phyloP scores from a whole-genome alignment of 2,329 filamentous ascomycete species.

The Fusarium temperatum region DNA sequence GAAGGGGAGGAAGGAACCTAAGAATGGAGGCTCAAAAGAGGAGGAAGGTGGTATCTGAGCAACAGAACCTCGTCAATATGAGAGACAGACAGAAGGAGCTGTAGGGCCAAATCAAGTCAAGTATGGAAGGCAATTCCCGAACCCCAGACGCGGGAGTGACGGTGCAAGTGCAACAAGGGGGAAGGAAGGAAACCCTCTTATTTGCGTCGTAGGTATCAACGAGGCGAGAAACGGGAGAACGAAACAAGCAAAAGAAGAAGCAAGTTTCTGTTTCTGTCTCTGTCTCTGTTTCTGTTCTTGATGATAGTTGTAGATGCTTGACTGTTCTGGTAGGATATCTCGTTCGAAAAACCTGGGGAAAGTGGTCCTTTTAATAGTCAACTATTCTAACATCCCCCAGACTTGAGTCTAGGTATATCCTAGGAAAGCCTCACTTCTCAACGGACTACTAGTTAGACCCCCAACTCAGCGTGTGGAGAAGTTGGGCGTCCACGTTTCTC shows the following conservation, averaged over 20 bases:
- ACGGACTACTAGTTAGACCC: background rate
- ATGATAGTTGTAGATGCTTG: background rate
- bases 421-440: constrained; percentile 12
- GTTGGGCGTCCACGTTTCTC: constrained; percentile 3
- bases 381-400: background rate
- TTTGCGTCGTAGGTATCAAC: constrained; percentile 30
- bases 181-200: background rate
- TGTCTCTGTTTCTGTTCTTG: background rate
- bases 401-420: background rate
- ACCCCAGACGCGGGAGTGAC: constrained; percentile 37
- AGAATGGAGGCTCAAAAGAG: constrained; percentile 17
- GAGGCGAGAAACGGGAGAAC: constrained; percentile 22
- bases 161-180: constrained; percentile 29
- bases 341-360: background rate
- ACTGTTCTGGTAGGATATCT: background rate
- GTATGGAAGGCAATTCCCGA: background rate
- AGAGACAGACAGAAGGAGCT: constrained; percentile 25
- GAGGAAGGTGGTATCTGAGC: background rate
- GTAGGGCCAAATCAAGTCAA: background rate
- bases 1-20: background rate
- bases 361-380: constrained; percentile 34
- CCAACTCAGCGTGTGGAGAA: constrained; percentile 14
- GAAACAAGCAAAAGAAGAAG: background rate
- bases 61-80: constrained; percentile 29
- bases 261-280: background rate